Base-by-base conservation (phyloP, 2,329 filamentous ascomycete species). In the Neoascochyta sp. region DNA sequence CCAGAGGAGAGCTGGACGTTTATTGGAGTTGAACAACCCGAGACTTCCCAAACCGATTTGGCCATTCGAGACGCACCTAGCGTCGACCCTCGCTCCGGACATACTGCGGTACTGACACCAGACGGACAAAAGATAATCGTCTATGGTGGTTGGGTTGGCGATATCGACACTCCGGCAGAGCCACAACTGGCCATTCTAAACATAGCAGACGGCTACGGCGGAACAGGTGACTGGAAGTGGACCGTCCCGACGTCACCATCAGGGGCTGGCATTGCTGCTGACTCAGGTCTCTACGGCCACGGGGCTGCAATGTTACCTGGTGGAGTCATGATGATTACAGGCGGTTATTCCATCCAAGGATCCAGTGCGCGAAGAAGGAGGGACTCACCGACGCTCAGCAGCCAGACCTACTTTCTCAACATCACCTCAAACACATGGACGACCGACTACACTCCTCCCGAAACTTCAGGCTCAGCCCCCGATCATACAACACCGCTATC, bases 131-230 rank as follows among this genome's bases (percentile, higher is more conserved):
- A 75, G n/a, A 69, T 96, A 7, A 68, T 95, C 22, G 67, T 98
- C 1, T 72, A 88, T 37, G 92, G 92, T 12, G 92, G 92, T 2
- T 98, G 92, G 92, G 87, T 95, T 4, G 90, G 89, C 3, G 80
- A 93, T 51, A 71, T 83, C 0, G 73, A 68, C 7, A 83, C 80
- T 17, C 76, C 89, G 1, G 92, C 92, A 0, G 70, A 80, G 16
- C 92, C 92, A 1, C 87, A 95, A 54, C 69, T 96, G 15, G 84
- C 78, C 0, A 65, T 95, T 3, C 67, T 96, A 3, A 70, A 86
- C 35, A 70, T 95, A 34, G 86, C 82, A 5, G 74, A 81, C 38
- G 80, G 80, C 4, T 92, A 86, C 53, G 83, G 81, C 7, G 69
- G 69, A 9, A 46, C 53, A 31, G 67, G 66, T 16, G 70, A 76